Conservation (phyloP, 2,329 filamentous ascomycete species). For the Calonectria leucothoes region DNA sequence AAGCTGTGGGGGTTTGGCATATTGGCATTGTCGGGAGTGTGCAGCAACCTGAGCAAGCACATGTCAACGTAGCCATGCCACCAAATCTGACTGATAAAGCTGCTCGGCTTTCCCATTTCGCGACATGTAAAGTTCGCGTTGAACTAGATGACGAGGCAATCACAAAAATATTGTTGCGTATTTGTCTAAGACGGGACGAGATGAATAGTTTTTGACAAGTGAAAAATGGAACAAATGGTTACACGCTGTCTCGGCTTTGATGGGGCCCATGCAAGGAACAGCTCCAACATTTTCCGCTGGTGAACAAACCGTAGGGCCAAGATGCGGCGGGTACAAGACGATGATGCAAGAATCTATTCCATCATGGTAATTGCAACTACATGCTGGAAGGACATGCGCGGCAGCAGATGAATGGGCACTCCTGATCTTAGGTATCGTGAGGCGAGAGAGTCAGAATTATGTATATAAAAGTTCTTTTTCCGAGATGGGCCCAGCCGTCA, state of each 20-base stretch:
- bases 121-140: background rate
- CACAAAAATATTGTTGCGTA: background rate
- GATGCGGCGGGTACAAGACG: background rate
- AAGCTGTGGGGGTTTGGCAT: background rate
- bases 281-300: conserved; percentile 1
- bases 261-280: background rate
- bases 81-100: too few species aligned
- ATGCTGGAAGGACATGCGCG: background rate
- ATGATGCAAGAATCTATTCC: too few species aligned
- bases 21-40: background rate
- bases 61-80: background rate
- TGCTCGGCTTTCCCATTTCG: background rate
- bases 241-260: background rate
- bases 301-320: background rate
- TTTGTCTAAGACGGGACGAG: background rate
- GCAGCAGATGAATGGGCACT: background rate
- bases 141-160: background rate
- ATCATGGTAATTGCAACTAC: background rate
- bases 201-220: background rate
- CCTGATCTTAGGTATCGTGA: background rate
- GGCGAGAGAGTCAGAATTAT: conserved; percentile 7
- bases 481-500: conserved; percentile 14
- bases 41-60: background rate
- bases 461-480: background rate
- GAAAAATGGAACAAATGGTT: background rate